Evolutionary conservation across 1,139 yeast species (phyloP).

Genomic region (Candida anutae): DNA sequence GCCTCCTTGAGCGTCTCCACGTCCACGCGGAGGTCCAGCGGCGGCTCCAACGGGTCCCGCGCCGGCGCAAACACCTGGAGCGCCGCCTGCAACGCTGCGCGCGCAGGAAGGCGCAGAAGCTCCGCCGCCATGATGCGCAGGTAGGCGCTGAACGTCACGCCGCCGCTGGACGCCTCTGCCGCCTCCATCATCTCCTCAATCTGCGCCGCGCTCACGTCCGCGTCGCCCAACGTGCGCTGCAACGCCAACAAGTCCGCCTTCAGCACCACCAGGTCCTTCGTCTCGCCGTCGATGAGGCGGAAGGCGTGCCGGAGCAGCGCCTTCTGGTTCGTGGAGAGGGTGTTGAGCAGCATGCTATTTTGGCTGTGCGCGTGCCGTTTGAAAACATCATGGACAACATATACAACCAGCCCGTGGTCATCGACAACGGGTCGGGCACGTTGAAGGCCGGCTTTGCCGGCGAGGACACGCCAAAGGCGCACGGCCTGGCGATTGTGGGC

Average conservation of each 20-base stretch:
- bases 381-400: conserved; percentile 7
- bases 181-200: conserved; percentile 42
- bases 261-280: conserved; percentile 62
- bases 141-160: conserved; percentile 66
- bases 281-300: conserved; percentile 71
- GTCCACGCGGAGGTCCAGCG: conserved; percentile 35
- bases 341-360: conserved; percentile 22
- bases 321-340: conserved; percentile 35
- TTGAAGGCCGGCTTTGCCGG: conserved; percentile 93
- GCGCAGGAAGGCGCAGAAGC: conserved; percentile 51
- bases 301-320: conserved; percentile 41
- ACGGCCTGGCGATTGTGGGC: conserved; percentile 54
- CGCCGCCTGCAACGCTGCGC: conserved; percentile 54
- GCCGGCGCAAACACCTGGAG: conserved; percentile 42
- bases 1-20: conserved; percentile 43
- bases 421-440: conserved; percentile 90
- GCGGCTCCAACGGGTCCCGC: conserved; percentile 7
- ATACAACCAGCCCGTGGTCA: conserved; percentile 80
- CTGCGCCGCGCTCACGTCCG: conserved; percentile 34
- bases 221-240: conserved; percentile 41
- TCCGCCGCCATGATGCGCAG: conserved; percentile 60
- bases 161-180: conserved; percentile 14
- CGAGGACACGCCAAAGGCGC: conserved; percentile 67
- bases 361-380: neutral
- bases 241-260: conserved; percentile 51